Base-by-base conservation (phyloP, 1,139 yeast genomes). In the Schwanniomyces etchellsii region DNA sequence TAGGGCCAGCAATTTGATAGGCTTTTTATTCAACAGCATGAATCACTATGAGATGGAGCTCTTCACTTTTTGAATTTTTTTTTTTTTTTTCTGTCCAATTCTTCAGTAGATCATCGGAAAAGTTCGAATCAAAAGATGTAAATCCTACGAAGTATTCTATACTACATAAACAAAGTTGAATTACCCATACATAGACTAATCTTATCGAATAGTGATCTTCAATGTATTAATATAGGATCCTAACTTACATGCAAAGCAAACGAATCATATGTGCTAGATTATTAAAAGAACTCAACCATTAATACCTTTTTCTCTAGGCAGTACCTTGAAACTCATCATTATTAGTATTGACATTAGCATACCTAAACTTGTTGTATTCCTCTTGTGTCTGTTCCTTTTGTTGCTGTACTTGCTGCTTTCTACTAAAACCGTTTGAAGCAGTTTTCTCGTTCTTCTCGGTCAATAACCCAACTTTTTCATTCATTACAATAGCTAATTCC, bases 361-460 rank as follows among this genome's bases (percentile, higher is more conserved):
- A 63, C 49, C 70, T 64, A 50, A 64, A 67, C 42, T 56, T 63
- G 47, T 57, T 64, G 49, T 53, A 50, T 36, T 60, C 67, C 44
- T 64, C 71, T 41, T 50, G 58, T 31, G 45, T 35, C 33, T 41
- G 43, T 38, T 55, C 61, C 38, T 56, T 52, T 42, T 55, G 63
- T 35, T 49, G 60, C 26, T 45, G 50, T 18, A 52, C 52, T 13
- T 23, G 25, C 38, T 44, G 60, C 47, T 63, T 66, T 50, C 64
- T 64, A 37, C 69, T 65, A 49, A 74, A 77, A 31, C 89, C 89
- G 46, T 85, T 83, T 30, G 84, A 74, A 37, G 85, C 81, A 32
- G 86, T 74, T 58, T 86, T 78, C 60, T 85, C 95, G 52, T 85
- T 85, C 67, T 85, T 78, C 56, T 86, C 96, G 32, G 83, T 74